A percentile compares a stretch with the other conserved stretches of the same genome.
Conservation (phyloP, 768 basidiomycete genomes). For the Auriscalpium vulgare region DNA sequence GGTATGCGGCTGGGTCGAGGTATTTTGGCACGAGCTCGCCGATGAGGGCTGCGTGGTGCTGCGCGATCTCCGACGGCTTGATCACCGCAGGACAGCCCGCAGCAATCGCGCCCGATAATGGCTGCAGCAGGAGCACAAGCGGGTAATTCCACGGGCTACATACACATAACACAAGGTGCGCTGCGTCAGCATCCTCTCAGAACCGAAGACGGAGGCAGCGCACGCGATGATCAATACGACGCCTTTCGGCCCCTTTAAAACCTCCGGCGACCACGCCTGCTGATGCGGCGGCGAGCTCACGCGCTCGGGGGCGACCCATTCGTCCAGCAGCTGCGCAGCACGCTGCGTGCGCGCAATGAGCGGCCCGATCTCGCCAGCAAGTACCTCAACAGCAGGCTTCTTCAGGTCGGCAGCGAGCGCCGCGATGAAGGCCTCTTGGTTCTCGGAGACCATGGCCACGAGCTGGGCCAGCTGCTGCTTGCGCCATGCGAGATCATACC, state of each 20-base stretch:
- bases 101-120: slow-evolving; percentile 53
- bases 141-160: slow-evolving; percentile 9
- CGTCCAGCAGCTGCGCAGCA: slow-evolving; percentile 39
- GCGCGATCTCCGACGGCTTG: slow-evolving; percentile 70
- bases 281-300: slow-evolving; percentile 34
- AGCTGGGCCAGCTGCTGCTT: slow-evolving; percentile 58
- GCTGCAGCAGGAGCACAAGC: slow-evolving; percentile 5
- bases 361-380: slow-evolving; percentile 33
- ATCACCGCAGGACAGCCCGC: slow-evolving; percentile 67
- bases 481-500: slow-evolving; percentile 39
- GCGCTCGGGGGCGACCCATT: slow-evolving; percentile 45
- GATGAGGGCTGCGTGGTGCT: slow-evolving; percentile 47
- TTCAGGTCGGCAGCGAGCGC: slow-evolving; percentile 29
- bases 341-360: slow-evolving; percentile 22
- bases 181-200: no score
- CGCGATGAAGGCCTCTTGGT: slow-evolving; percentile 42
- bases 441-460: slow-evolving; percentile 55
- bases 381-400: slow-evolving; percentile 17
- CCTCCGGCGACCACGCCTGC: slow-evolving; percentile 41
- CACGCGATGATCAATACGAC: slow-evolving; percentile 54
- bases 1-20: slow-evolving; percentile 56
- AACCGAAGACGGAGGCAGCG: slow-evolving; percentile 16
- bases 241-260: slow-evolving; percentile 54
- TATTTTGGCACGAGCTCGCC: slow-evolving; percentile 69
- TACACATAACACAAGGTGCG: not conserved